phyloP scores from a whole-genome alignment of 78 protist genomes.

The Bodo saltans region DNA sequence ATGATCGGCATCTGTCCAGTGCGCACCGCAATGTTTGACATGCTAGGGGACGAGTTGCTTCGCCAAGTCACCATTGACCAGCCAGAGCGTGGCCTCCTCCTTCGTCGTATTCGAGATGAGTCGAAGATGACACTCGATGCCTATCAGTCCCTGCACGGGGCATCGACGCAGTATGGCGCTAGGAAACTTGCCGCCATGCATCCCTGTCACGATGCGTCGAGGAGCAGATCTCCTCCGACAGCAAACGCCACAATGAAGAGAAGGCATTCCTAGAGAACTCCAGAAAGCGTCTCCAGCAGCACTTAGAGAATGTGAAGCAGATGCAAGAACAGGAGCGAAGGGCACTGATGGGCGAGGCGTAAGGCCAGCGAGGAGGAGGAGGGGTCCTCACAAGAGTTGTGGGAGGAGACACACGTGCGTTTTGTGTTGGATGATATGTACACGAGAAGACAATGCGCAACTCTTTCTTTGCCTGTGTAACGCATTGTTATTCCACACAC shows the following conservation, averaged over 20 bases:
- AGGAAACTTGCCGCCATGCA: not conserved
- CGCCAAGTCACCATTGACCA: slow-evolving; percentile 7
- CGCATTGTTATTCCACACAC: no score
- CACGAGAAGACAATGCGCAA: no score
- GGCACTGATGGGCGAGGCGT: not conserved
- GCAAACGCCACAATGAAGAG: not conserved
- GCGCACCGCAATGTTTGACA: not conserved
- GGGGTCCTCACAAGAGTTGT: no score
- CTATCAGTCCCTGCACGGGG: not conserved
- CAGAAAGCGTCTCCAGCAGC: not conserved
- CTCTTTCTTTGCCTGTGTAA: no score
- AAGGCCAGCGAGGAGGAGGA: no score
- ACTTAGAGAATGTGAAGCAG: not conserved
- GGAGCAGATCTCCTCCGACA: not conserved
- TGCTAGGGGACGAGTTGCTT: not conserved
- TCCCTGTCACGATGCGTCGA: slow-evolving; percentile 4
- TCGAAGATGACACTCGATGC: not conserved
- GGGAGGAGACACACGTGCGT: no score
- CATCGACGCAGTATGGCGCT: not conserved
- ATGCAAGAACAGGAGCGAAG: not conserved
- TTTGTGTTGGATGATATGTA: no score
- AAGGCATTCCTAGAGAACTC: not conserved
- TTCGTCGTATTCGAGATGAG: not conserved
- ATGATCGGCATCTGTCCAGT: not conserved
- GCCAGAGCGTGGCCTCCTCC: slow-evolving; percentile 10